A percentile compares a stretch with the other conserved stretches of the same genome.
phyloP scores from a whole-genome alignment of 306 rosid genomes.

The Trichosanthes cucumerina region DNA sequence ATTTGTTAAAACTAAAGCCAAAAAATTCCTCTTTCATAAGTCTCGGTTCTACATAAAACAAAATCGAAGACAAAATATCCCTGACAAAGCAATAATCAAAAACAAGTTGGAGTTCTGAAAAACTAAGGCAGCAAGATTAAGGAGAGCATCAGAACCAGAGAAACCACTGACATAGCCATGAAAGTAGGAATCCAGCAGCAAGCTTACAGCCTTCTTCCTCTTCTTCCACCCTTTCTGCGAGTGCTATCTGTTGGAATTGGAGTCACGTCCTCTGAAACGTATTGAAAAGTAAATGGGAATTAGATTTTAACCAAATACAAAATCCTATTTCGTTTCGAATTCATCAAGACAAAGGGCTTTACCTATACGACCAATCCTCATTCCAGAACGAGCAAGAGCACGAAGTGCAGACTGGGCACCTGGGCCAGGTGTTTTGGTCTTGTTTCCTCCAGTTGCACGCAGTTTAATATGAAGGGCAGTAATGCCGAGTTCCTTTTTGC shows the following conservation, averaged over 20 bases:
- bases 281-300: background rate
- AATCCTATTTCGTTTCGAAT: background rate
- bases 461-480: constrained; percentile 65
- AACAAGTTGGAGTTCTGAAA: constrained; percentile 12
- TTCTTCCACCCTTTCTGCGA: constrained; percentile 45
- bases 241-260: constrained; percentile 54
- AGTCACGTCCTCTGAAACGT: constrained; percentile 38
- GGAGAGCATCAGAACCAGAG: constrained; percentile 6
- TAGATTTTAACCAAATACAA: no score
- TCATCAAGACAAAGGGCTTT: background rate
- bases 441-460: constrained; percentile 70
- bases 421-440: constrained; percentile 66
- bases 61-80: background rate
- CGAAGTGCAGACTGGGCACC: constrained; percentile 75
- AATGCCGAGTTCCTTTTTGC: constrained; percentile 50
- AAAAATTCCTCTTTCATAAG: background rate
- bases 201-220: constrained; percentile 41
- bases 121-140: background rate
- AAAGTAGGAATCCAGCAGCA: background rate
- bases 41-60: constrained; percentile 3
- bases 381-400: constrained; percentile 67
- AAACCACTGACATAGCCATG: background rate
- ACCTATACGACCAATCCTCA: constrained; percentile 75
- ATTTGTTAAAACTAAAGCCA: constrained; percentile 6
- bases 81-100: background rate